Evolutionary conservation across 345 rosid species (phyloP).

Genomic region (Psidium friedrichsthalianum): DNA sequence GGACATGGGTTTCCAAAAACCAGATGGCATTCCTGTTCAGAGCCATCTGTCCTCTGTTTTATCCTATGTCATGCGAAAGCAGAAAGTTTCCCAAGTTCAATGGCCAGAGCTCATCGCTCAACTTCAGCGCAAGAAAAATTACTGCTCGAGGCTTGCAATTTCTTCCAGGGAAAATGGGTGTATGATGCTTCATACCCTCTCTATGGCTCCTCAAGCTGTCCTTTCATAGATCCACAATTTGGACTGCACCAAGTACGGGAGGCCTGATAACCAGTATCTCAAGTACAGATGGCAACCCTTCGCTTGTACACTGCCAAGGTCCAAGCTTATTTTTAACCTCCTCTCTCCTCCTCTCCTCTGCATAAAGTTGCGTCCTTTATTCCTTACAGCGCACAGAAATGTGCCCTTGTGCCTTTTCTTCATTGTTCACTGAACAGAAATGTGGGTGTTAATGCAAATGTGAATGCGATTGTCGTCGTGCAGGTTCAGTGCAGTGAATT

Average conservation of each 20-base stretch:
- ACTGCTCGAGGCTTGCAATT: constrained; percentile 28
- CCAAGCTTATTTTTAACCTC: neutral
- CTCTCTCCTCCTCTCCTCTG: neutral
- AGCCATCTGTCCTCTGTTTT: constrained; percentile 5
- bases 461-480: neutral
- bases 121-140: constrained; percentile 3
- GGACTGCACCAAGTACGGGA: constrained; percentile 46
- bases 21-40: constrained; percentile 20
- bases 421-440: neutral
- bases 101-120: neutral
- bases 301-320: constrained; percentile 48
- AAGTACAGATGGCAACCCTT: constrained; percentile 63
- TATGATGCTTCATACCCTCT: constrained; percentile 42
- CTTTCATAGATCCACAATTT: constrained; percentile 48
- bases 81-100: neutral
- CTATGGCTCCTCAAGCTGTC: constrained; percentile 33
- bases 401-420: neutral
- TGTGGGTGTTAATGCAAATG: neutral
- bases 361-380: neutral
- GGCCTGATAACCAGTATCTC: constrained; percentile 36
- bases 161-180: constrained; percentile 50
- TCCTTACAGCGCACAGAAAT: neutral
- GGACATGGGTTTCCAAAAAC: neutral
- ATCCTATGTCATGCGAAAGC: constrained; percentile 6
- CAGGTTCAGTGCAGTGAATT: constrained; percentile 78